Conservation (phyloP, 169 alveolate species). For the Cryptosporidium ryanae region DNA sequence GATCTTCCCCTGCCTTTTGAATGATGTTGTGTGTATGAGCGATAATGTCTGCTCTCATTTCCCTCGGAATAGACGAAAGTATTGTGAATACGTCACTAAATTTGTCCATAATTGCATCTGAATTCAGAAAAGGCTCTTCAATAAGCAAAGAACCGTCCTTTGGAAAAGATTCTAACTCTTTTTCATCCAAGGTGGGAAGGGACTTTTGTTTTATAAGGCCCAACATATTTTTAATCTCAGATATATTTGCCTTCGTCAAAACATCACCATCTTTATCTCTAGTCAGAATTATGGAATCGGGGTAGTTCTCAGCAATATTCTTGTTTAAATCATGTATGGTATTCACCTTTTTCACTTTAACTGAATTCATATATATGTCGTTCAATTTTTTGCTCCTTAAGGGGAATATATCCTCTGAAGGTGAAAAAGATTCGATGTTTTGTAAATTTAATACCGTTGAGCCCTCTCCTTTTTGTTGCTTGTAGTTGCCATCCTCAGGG, state of each 20-base stretch:
- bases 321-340: conserved; percentile 11
- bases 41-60: conserved; percentile 55
- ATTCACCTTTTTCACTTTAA: conserved; percentile 11
- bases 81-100: conserved; percentile 44
- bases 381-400: conserved; percentile 37
- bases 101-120: conserved; percentile 18
- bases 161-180: conserved; percentile 1
- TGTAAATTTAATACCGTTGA: background rate
- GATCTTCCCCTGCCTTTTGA: conserved; percentile 7
- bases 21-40: conserved; percentile 7
- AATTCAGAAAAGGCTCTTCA: conserved; percentile 2
- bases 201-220: background rate
- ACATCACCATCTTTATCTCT: conserved; percentile 16
- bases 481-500: background rate
- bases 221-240: conserved; percentile 17
- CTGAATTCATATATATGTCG: conserved; percentile 37
- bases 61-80: conserved; percentile 53
- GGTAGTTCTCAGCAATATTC: conserved; percentile 59
- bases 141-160: background rate
- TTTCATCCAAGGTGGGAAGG: conserved; percentile 46
- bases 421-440: conserved; percentile 41
- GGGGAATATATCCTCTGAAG: conserved; percentile 65
- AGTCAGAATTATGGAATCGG: conserved; percentile 18
- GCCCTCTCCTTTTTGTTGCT: background rate
- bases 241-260: conserved; percentile 1